Base-by-base conservation (phyloP, 2,329 filamentous ascomycete species). In the Fusarium sp. region DNA sequence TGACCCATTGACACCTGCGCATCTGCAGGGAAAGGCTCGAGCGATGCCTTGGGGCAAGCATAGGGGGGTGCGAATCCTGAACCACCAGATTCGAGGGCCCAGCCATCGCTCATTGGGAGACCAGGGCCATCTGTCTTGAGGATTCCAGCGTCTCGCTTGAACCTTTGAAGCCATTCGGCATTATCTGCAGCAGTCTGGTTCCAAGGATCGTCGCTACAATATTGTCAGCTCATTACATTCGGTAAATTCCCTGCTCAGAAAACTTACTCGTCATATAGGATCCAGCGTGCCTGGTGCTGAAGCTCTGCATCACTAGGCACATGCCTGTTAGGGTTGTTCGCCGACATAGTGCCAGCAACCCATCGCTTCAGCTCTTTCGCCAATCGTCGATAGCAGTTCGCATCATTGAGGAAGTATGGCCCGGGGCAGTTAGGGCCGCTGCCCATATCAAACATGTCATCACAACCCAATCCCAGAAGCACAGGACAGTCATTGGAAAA, bases 111-210 rank as follows among this genome's bases (percentile, higher is more conserved):
- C 4, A 77, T 70, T 0, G 83, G 81, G 0, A 90, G 81, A 4
- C 87, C 88, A 0, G 88, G 88, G 0, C 88, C 86, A 8, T 82
- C 79, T 14, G 83, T 81, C n/a, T 82, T 78, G 2, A 86, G 78
- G 35, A 91, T 86, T 22, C 88, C 88, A 1, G 82, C 83, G 52
- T 88, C 85, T 15, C 88, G 85, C 78, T 91, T 91, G 81, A 91
- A 91, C 47, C 89, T 85, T 62, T 85, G 83, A 17, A 91, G 83
- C 89, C 89, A 91, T 78, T 91, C 89, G 2, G 83, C 84, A 70
- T 91, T 91, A 75, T 91, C 89, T 35, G 89, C 89, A 2, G 88
- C 87, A 0, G 89, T 91, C 72, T 89, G 86, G 76, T 91, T 91
- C 87, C 88, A 90, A 5, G 88, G 87, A 73, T 91, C 89, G 62